phyloP scores from a whole-genome alignment of 495 filamentous ascomycete species.

The Friedmanniomyces endolithicus region DNA sequence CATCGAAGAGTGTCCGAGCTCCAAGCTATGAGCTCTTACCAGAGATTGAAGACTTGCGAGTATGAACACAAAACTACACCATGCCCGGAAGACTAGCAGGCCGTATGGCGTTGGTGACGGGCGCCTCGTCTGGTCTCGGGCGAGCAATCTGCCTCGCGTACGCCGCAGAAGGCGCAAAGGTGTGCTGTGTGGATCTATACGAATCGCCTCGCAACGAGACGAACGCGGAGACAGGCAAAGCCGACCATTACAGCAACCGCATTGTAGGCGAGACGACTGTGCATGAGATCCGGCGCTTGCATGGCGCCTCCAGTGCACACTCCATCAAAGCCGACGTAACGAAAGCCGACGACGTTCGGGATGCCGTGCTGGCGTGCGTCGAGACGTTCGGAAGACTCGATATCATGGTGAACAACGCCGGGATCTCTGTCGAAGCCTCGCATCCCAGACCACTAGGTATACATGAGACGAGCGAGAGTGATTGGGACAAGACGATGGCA shows the following conservation, averaged over 20 bases:
- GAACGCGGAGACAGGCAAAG: constrained; percentile 16
- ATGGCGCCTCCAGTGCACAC: constrained; percentile 21
- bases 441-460: constrained; percentile 21
- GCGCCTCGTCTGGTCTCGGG: constrained; percentile 26
- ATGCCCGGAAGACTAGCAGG: constrained; percentile 21
- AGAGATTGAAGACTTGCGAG: too few species aligned
- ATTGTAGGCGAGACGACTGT: constrained; percentile 15
- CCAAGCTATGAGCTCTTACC: too few species aligned
- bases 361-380: constrained; percentile 31
- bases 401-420: constrained; percentile 46
- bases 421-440: constrained; percentile 27
- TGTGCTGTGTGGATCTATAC: constrained; percentile 27
- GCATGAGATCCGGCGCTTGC: constrained; percentile 8
- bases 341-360: constrained; percentile 28
- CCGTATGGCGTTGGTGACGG: constrained; percentile 29
- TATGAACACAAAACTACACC: too few species aligned
- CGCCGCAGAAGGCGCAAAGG: constrained; percentile 24
- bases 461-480: constrained; percentile 32
- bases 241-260: constrained; percentile 15
- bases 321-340: constrained; percentile 33
- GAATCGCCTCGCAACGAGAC: constrained; percentile 11
- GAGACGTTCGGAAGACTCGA: constrained; percentile 37
- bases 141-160: constrained; percentile 27
- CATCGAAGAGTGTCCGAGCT: too few species aligned
- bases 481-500: constrained; percentile 59